These are phyloP conservation scores for Solanum stenotomum DNA, from an alignment of 257 asterid species.

Conservation along the genomic window DNA sequence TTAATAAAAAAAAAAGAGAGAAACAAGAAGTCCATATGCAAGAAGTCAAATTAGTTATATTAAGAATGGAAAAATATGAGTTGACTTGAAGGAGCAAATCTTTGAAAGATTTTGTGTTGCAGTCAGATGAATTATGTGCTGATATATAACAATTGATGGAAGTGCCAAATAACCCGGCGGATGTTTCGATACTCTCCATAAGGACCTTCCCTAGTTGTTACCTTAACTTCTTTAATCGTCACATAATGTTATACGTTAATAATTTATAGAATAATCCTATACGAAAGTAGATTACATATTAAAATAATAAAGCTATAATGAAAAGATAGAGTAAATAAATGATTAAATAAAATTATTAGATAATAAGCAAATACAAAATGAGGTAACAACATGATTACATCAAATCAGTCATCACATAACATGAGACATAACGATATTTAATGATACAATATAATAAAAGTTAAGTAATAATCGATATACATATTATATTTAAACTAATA, in stretches of 20 bases:
- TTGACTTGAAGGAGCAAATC: neutral
- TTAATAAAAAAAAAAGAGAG: neutral
- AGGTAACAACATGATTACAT: neutral
- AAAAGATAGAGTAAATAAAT: neutral
- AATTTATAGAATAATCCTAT: no score
- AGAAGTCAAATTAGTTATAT: neutral
- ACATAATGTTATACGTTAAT: no score
- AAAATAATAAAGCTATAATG: no score
- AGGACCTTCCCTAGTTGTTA: neutral
- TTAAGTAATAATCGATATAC: neutral
- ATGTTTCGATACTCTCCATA: neutral
- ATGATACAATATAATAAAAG: neutral
- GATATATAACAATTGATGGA: neutral
- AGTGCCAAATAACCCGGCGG: neutral
- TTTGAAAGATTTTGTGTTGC: neutral
- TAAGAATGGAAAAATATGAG: neutral
- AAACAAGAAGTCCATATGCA: neutral
- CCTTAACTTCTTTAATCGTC: neutral
- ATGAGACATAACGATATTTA: no score
- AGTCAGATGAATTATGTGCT: neutral
- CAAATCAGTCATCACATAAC: no score
- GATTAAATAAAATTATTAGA: neutral
- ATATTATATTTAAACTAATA: neutral
- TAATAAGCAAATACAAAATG: neutral
- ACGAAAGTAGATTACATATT: no score